A percentile compares a stretch with the other conserved stretches of the same genome.
These are phyloP conservation scores for Trichophyton mentagrophytes DNA, from an alignment of 2,329 filamentous ascomycete species.

Conservation along the genomic window DNA sequence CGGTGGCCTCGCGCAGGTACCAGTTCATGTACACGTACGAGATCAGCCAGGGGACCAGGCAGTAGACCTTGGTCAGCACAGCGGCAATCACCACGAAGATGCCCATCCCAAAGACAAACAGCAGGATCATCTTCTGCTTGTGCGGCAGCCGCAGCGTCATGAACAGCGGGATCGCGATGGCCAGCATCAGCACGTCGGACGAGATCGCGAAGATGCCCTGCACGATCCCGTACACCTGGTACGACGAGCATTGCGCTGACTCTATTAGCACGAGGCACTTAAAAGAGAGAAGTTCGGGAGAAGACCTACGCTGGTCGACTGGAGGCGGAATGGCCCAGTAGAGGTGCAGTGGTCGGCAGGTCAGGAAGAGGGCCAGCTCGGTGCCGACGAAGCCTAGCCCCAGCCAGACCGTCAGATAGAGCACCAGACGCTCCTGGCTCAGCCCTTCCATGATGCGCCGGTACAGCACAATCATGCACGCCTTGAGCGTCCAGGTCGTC, in stretches of 20 bases:
- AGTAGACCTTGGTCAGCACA: slow-evolving; percentile 39
- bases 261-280: no score
- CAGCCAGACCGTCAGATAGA: slow-evolving; percentile 32
- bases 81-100: slow-evolving; percentile 38
- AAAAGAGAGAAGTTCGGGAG: background rate
- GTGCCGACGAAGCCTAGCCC: slow-evolving; percentile 36
- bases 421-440: slow-evolving; percentile 25
- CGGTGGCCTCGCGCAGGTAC: slow-evolving; percentile 36
- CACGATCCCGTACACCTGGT: slow-evolving; percentile 35
- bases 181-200: slow-evolving; percentile 33
- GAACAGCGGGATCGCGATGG: slow-evolving; percentile 32
- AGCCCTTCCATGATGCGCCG: slow-evolving; percentile 36
- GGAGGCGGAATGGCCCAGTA: slow-evolving; percentile 22
- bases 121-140: slow-evolving; percentile 33
- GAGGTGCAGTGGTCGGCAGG: slow-evolving; percentile 31
- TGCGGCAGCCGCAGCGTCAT: slow-evolving; percentile 29
- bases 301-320: background rate
- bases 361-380: slow-evolving; percentile 39
- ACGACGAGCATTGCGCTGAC: slow-evolving; percentile 25
- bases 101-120: slow-evolving; percentile 33
- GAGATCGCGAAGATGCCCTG: slow-evolving; percentile 29
- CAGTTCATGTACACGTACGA: slow-evolving; percentile 36
- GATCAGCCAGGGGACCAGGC: slow-evolving; percentile 29
- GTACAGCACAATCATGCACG: slow-evolving; percentile 43
- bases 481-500: slow-evolving; percentile 40